Evolutionary conservation across 148 eudicot genomes (phyloP), one percentile per base, ranked within the genome.

Genomic region (Fallopia convolvulus): DNA sequence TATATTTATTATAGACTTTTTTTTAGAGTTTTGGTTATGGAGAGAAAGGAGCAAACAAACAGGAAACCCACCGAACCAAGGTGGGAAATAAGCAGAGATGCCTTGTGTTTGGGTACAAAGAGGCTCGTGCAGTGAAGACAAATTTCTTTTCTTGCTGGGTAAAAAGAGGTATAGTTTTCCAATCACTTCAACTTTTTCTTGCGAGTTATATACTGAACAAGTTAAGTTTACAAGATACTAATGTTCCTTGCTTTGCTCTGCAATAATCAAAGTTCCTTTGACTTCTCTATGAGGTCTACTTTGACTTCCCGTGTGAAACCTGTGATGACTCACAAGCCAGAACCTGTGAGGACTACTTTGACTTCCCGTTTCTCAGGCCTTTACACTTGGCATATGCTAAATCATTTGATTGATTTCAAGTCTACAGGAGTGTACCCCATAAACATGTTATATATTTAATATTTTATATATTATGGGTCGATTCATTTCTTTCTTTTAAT

Each of bases 131-230:
- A 68, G 10, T 17, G 20, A 68, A 68, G 20, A 36, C 72, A 68
- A 39, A 33, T 68, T 33, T 17, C 46, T 39, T 68, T 68, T 36
- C 72, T 68, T 68, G 72, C 39, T 68, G 72, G 72, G 42, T 36
- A 15, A 63, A 63, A 26, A 63, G 39, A 63, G 72, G 72, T 68
- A 15, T 68, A 68, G 20, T 68, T 33, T 15, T 68, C 20, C 44
- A 5, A 39, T 14, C 20, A 68, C 21, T 68, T 68, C 17, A 68
- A 36, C 8, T 61, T 68, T 36, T 3, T 6, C 30, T 15, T 14
- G 13, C 8, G 17, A 15, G 40, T 3, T 32, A 20, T 32, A 12
- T 15, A 39, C 17, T 17, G 15, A 17, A 21, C 44, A 68, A 68
- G 72, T 6, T 63, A 68, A 68, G 72, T 6, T 63, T 68, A 17